Conservation (phyloP, 805 yeast species). For the Pichia cabralensis region DNA sequence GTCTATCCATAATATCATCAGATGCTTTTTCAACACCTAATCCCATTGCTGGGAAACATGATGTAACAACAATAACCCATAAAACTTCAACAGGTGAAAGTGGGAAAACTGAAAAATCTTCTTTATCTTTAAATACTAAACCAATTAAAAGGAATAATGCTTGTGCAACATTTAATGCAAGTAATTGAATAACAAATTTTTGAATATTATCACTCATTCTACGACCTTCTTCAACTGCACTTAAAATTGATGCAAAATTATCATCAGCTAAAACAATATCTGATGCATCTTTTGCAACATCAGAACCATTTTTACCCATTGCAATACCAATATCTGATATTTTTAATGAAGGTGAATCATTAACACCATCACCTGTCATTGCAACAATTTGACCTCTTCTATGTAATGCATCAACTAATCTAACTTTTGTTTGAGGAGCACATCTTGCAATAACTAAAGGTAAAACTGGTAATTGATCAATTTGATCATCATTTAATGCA, state of each 20-base stretch:
- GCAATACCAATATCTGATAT: conserved; percentile 77
- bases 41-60: conserved; percentile 82
- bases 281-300: conserved; percentile 77
- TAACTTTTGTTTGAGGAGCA: conserved; percentile 73
- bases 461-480: conserved; percentile 54
- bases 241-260: conserved; percentile 69
- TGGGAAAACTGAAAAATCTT: conserved; percentile 69
- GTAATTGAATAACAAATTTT: conserved; percentile 63
- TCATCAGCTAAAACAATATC: conserved; percentile 71
- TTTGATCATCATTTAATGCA: conserved; percentile 44
- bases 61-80: conserved; percentile 71
- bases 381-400: conserved; percentile 57
- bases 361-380: conserved; percentile 81
- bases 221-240: conserved; percentile 74
- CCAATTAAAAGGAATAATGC: conserved; percentile 63
- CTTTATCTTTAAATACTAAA: conserved; percentile 54
- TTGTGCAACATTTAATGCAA: conserved; percentile 66
- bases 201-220: conserved; percentile 72
- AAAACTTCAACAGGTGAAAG: conserved; percentile 70
- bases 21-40: conserved; percentile 59
- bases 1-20: conserved; percentile 51
- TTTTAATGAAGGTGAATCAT: conserved; percentile 70
- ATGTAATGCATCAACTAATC: conserved; percentile 71
- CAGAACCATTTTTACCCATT: conserved; percentile 75
- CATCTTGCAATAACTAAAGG: conserved; percentile 77